Percentiles rank a stretch among this genome's conserved stretches.
Conservation (phyloP, 148 eudicot genomes). For the Diospyros lotus region DNA sequence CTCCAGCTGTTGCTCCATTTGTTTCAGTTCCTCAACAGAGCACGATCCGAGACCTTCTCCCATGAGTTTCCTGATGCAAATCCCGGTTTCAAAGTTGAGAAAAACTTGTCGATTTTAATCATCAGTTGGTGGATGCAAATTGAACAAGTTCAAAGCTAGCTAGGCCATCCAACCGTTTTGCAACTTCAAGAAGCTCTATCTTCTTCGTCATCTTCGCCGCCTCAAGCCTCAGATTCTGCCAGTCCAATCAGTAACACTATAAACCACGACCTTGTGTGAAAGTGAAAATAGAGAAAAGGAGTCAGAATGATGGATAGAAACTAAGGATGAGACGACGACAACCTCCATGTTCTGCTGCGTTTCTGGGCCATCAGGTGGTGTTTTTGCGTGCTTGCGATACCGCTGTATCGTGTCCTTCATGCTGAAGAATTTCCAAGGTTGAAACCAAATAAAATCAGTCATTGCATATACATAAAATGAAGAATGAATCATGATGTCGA, state of each 20-base stretch:
- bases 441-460: not conserved
- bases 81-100: not conserved
- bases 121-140: not conserved
- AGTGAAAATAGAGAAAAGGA: no score
- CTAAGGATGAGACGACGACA: not conserved
- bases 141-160: not conserved
- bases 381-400: conserved; percentile 54
- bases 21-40: conserved; percentile 63
- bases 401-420: conserved; percentile 72
- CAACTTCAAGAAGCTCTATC: conserved; percentile 60
- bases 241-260: not conserved
- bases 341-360: conserved; percentile 61
- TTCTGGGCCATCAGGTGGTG: conserved; percentile 33
- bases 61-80: conserved; percentile 52
- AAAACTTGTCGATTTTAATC: not conserved
- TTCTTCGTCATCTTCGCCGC: conserved; percentile 59
- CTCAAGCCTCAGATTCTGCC: conserved; percentile 71
- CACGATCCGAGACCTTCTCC: conserved; percentile 73
- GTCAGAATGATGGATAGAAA: not conserved
- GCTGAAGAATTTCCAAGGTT: conserved; percentile 30
- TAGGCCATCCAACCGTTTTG: conserved; percentile 50
- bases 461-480: no score
- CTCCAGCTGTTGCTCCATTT: conserved; percentile 73
- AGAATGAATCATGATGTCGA: no score
- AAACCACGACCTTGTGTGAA: no score